A percentile compares a stretch with the other conserved stretches of the same genome.
Conservation (phyloP, 2,329 filamentous ascomycete genomes). For the Aspergillus sp. region DNA sequence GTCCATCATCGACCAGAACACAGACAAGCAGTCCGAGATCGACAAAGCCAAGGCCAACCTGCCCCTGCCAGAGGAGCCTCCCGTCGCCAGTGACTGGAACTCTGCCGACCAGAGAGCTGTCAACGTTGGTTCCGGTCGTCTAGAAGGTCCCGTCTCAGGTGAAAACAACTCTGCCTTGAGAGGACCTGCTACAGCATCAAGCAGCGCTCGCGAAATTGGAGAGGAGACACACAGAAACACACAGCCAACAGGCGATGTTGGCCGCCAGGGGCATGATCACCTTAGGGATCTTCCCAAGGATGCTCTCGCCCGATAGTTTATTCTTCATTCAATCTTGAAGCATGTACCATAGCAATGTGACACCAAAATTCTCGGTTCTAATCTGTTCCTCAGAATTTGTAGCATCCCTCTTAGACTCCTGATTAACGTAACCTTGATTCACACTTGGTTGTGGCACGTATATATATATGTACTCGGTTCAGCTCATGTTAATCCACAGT, state of each 20-base stretch:
- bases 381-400: neutral
- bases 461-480: neutral
- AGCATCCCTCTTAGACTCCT: neutral
- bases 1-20: conserved; percentile 47
- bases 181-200: conserved; percentile 63
- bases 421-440: neutral
- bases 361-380: neutral
- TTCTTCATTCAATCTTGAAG: neutral
- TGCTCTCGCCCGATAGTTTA: conserved; percentile 55
- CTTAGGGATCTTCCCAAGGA: conserved; percentile 63
- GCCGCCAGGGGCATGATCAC: conserved; percentile 65
- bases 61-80: conserved; percentile 77
- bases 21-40: conserved; percentile 66
- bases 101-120: conserved; percentile 70
- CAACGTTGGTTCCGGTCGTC: conserved; percentile 69
- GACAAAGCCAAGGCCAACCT: conserved; percentile 72
- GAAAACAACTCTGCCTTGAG: conserved; percentile 58
- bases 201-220: conserved; percentile 53
- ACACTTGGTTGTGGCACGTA: neutral
- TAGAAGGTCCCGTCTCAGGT: conserved; percentile 57
- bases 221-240: conserved; percentile 60
- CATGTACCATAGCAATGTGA: conserved; percentile 11
- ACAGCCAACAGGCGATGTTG: conserved; percentile 54
- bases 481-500: no score
- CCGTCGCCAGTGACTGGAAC: conserved; percentile 77